Evolutionary conservation across 148 eudicot species (phyloP), one percentile per base, ranked within the genome.

Genomic region (Amaranthus palmeri): DNA sequence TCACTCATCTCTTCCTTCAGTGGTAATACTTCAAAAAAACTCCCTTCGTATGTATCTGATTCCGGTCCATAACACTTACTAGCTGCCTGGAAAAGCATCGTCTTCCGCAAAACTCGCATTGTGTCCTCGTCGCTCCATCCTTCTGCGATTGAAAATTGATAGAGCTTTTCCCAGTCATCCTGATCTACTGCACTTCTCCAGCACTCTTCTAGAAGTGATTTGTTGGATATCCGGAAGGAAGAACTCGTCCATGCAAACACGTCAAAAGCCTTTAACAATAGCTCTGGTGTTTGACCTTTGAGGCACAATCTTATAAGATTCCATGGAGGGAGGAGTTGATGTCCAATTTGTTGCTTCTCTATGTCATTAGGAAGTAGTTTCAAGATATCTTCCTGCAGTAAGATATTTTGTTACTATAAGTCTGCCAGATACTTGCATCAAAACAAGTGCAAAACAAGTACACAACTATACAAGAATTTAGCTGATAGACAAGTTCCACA

Each of bases 61-160:
- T 85, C 83, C 0, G 85, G 96, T 44, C 96, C 96, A 67, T 92
- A 95, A 76, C 99, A 95, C 82, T 86, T 84, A 52, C 83, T 80
- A 3, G 97, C 84, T 70, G 97, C 99, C 66, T 83, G 89, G 83
- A 79, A 92, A 77, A 92, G 92, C 65, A 85, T 46, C 7, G 99
- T 95, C 54, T 81, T 86, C 61, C 82, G 82, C 4, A 95, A 83
- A 71, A 54, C 59, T 11, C 69, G 80, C 49, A 79, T 55, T 7
- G 86, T 85, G 58, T 84, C 97, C 67, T 91, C 97, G 47, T 95
- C 99, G 18, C 88, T 82, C 99, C 97, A 95, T 6, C 93, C 96
- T 79, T 92, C 90, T 0, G 80, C 75, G 43, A 79, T 69, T 8
- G 92, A 92, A 36, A 82, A 77, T 47, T 83, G 83, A 61, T 87